phyloP scores from a whole-genome alignment of 805 yeast species.

The Candida lessepsii region DNA sequence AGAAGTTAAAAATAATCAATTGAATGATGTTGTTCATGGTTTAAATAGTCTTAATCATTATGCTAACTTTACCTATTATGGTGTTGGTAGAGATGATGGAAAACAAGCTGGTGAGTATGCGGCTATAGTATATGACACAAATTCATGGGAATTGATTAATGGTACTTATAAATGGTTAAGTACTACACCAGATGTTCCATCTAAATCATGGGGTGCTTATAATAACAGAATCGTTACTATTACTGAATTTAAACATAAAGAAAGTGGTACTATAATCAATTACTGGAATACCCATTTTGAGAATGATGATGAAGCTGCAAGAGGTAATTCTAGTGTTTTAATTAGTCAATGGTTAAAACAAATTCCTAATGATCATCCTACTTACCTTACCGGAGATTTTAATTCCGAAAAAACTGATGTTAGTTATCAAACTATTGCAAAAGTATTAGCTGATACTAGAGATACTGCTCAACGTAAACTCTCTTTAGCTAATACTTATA shows the following conservation, averaged over 20 bases:
- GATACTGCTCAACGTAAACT: conserved; percentile 26
- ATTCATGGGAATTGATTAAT: conserved; percentile 38
- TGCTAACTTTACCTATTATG: conserved; percentile 38
- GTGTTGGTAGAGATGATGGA: conserved; percentile 57
- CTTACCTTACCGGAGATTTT: conserved; percentile 55
- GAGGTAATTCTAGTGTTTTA: conserved; percentile 46
- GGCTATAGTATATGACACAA: conserved; percentile 43
- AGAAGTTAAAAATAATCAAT: conserved; percentile 42
- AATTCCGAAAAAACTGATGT: conserved; percentile 36
- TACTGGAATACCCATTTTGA: conserved; percentile 51
- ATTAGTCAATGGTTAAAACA: conserved; percentile 39
- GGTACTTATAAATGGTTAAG: conserved; percentile 51
- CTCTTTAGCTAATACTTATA: conserved; percentile 32
- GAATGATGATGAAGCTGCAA: conserved; percentile 44
- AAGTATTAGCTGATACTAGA: conserved; percentile 25
- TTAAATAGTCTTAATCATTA: conserved; percentile 25
- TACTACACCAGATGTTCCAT: conserved; percentile 51
- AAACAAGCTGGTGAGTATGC: conserved; percentile 47
- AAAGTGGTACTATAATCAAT: conserved; percentile 47
- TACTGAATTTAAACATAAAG: conserved; percentile 30
- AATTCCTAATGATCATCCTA: conserved; percentile 32
- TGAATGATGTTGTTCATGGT: conserved; percentile 39
- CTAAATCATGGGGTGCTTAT: conserved; percentile 41
- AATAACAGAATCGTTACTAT: conserved; percentile 41
- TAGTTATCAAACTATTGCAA: conserved; percentile 33